Conservation (phyloP, 2,329 filamentous ascomycete species). For the Aspergillus quadricinctus region DNA sequence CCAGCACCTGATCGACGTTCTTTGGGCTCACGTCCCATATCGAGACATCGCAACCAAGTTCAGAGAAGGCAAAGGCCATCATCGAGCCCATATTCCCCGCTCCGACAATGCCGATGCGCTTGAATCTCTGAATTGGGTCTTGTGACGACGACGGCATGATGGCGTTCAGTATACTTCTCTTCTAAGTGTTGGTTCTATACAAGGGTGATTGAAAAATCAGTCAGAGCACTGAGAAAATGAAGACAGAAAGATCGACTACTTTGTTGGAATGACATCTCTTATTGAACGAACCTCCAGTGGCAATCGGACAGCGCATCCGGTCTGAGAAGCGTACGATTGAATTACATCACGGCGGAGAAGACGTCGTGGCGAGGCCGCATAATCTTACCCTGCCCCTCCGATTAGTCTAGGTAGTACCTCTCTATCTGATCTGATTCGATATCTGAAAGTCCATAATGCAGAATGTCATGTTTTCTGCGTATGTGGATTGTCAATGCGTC, state of each 20-base stretch:
- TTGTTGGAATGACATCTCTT: constrained; percentile 1
- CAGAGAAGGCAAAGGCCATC: constrained; percentile 40
- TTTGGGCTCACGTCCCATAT: constrained; percentile 33
- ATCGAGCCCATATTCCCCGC: constrained; percentile 42
- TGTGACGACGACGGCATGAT: constrained; percentile 16
- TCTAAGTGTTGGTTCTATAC: not conserved
- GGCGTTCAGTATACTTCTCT: not conserved
- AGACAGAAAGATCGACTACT: not conserved
- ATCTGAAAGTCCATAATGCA: not conserved
- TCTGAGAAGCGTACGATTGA: not conserved
- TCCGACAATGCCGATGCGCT: constrained; percentile 37
- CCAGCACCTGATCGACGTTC: constrained; percentile 32
- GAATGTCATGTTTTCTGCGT: not conserved
- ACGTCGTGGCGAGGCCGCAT: not conserved
- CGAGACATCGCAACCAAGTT: constrained; percentile 36
- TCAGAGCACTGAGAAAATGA: not conserved
- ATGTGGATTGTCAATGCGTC: not conserved
- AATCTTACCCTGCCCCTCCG: not conserved
- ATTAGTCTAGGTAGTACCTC: not conserved
- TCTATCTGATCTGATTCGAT: not conserved
- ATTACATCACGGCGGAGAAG: constrained; percentile 4
- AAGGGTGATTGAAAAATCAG: not conserved
- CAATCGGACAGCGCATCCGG: constrained; percentile 12
- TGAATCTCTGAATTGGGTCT: constrained; percentile 25
- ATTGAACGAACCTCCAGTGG: constrained; percentile 15